Percentiles rank a stretch among this genome's conserved stretches.
Evolutionary conservation across 2,329 filamentous ascomycete genomes (phyloP).

Genomic region (Ophiognomonia clavigignenti-juglandacearum): DNA sequence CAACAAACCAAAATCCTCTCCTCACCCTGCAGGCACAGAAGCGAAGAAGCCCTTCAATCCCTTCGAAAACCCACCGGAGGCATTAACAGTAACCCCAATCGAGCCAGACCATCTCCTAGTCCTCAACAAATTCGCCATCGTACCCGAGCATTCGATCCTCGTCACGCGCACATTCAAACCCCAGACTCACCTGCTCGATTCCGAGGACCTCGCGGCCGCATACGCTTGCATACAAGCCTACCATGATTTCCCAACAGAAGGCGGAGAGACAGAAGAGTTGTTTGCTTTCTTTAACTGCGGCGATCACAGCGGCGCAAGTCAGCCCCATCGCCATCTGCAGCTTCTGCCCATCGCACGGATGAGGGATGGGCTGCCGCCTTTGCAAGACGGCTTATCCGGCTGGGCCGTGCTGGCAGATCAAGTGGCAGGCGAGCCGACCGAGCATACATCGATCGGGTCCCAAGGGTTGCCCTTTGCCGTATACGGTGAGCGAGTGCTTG

Average conservation of each 20-base stretch:
- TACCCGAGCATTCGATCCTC: constrained; percentile 67
- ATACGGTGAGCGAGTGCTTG: constrained; percentile 31
- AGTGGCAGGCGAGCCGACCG: constrained; percentile 19
- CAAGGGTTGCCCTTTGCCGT: constrained; percentile 36
- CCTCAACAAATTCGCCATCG: constrained; percentile 71
- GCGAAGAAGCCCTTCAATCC: constrained; percentile 49
- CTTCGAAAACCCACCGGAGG: constrained; percentile 55
- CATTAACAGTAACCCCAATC: constrained; percentile 49
- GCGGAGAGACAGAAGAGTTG: constrained; percentile 32
- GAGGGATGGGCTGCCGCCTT: constrained; percentile 42
- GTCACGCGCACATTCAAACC: constrained; percentile 57
- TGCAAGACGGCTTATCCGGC: constrained; percentile 16
- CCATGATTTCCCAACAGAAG: constrained; percentile 15
- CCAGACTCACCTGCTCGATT: constrained; percentile 61
- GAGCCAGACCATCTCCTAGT: constrained; percentile 57
- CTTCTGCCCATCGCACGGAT: constrained; percentile 63
- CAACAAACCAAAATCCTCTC: constrained; percentile 54
- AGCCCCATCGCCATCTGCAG: constrained; percentile 68
- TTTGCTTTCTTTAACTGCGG: constrained; percentile 71
- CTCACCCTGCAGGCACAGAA: constrained; percentile 14
- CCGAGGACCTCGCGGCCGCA: constrained; percentile 55
- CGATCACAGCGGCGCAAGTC: constrained; percentile 62
- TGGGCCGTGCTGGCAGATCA: constrained; percentile 48
- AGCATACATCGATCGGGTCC: constrained; percentile 10
- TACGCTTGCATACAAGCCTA: constrained; percentile 59